Evolutionary conservation across 163 green algal species (phyloP).

Genomic region (Scenedesmus sp.): DNA sequence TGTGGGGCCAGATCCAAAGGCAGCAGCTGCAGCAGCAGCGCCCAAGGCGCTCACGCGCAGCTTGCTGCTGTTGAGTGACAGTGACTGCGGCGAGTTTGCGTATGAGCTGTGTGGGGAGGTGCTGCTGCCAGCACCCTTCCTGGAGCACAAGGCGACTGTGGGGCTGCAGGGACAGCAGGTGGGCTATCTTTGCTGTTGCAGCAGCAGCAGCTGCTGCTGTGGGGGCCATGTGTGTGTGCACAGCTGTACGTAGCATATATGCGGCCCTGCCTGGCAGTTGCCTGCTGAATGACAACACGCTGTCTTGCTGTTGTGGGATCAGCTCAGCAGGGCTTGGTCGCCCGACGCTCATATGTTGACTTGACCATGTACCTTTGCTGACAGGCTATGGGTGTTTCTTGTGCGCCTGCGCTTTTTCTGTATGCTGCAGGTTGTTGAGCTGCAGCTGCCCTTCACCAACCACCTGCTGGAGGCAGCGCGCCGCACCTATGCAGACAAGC

Average conservation of each 20-base stretch:
- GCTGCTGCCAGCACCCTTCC: slow-evolving; percentile 61
- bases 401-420: background rate
- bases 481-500: slow-evolving; percentile 77
- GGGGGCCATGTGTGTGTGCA: background rate
- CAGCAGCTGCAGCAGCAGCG: background rate
- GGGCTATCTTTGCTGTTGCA: background rate
- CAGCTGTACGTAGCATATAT: background rate
- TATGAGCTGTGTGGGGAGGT: slow-evolving; percentile 80
- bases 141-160: slow-evolving; percentile 63
- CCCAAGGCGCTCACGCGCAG: background rate
- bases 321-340: too few relatives aligned
- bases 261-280: background rate
- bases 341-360: background rate
- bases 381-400: background rate
- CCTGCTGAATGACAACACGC: too few relatives aligned
- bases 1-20: background rate
- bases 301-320: too few relatives aligned
- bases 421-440: slow-evolving; percentile 59
- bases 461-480: slow-evolving; percentile 75
- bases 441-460: slow-evolving; percentile 79
- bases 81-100: slow-evolving; percentile 72
- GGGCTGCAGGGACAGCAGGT: slow-evolving; percentile 35
- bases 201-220: background rate
- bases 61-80: slow-evolving; percentile 47
- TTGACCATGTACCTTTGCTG: background rate